A percentile compares a stretch with the other conserved stretches of the same genome.
These are phyloP conservation scores for Madurella mycetomatis DNA, from an alignment of 2,329 filamentous ascomycete genomes.

Conservation along the genomic window DNA sequence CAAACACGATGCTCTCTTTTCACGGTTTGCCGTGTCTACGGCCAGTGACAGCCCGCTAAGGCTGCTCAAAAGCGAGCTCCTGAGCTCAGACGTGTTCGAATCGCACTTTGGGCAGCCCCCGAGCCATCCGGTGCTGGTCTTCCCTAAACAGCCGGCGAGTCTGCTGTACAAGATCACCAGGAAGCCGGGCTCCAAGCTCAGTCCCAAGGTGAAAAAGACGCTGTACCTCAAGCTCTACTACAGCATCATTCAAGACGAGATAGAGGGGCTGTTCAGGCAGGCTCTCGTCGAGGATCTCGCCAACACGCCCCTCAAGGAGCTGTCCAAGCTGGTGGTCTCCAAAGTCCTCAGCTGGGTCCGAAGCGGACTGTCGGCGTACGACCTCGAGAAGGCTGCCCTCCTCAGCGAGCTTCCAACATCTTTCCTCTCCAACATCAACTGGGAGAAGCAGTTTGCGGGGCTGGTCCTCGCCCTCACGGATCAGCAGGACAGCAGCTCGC, in stretches of 20 bases:
- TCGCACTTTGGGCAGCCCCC: constrained; percentile 56
- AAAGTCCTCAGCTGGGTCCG: constrained; percentile 43
- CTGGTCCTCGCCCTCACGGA: constrained; percentile 35
- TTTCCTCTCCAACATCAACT: constrained; percentile 43
- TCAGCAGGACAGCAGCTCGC: constrained; percentile 25
- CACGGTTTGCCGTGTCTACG: constrained; percentile 85
- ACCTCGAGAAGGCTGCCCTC: constrained; percentile 55
- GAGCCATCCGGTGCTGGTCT: constrained; percentile 58
- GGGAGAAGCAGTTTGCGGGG: constrained; percentile 47
- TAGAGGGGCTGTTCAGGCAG: constrained; percentile 47
- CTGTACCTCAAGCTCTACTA: constrained; percentile 72
- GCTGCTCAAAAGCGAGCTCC: constrained; percentile 65
- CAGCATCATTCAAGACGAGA: constrained; percentile 70
- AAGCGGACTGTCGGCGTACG: constrained; percentile 41
- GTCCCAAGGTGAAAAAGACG: constrained; percentile 38
- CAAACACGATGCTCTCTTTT: constrained; percentile 76
- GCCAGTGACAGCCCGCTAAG: constrained; percentile 70
- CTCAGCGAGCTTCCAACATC: constrained; percentile 48
- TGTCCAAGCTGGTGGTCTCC: constrained; percentile 43
- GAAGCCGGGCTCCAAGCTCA: constrained; percentile 36
- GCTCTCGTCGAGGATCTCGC: constrained; percentile 40
- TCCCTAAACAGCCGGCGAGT: constrained; percentile 75
- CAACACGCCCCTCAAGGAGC: constrained; percentile 40
- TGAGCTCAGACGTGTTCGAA: constrained; percentile 65
- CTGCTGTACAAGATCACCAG: constrained; percentile 73